phyloP scores from a whole-genome alignment of 2,329 filamentous ascomycete species.

The Talaromyces piceae region DNA sequence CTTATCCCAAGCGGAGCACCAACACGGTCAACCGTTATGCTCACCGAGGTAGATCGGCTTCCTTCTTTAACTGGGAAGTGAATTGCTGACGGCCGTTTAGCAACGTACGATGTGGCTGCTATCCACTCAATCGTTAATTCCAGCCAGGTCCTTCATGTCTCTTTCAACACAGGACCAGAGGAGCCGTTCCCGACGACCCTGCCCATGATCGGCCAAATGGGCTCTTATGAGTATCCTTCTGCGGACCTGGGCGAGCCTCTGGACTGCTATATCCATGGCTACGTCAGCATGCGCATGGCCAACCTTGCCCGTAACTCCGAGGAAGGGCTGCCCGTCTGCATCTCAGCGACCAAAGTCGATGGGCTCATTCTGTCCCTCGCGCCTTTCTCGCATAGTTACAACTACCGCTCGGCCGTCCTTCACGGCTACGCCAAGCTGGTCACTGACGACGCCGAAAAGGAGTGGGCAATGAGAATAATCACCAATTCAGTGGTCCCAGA shows the following conservation, averaged over 20 bases:
- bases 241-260: slow-evolving; percentile 56
- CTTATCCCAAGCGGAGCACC: slow-evolving; percentile 55
- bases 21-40: slow-evolving; percentile 63
- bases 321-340: slow-evolving; percentile 60
- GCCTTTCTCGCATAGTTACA: slow-evolving; percentile 74
- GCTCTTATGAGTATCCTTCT: slow-evolving; percentile 58
- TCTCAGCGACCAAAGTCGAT: slow-evolving; percentile 68
- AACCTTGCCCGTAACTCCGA: slow-evolving; percentile 47
- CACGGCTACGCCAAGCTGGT: slow-evolving; percentile 68
- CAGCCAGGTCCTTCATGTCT: slow-evolving; percentile 69
- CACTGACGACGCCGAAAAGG: slow-evolving; percentile 59
- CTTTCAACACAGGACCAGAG: slow-evolving; percentile 56
- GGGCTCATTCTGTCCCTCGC: slow-evolving; percentile 73
- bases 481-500: slow-evolving; percentile 64
- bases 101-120: slow-evolving; percentile 61
- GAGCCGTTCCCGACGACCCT: slow-evolving; percentile 69
- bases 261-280: slow-evolving; percentile 77
- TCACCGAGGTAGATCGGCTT: slow-evolving; percentile 46
- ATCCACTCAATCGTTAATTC: slow-evolving; percentile 72
- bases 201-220: slow-evolving; percentile 82
- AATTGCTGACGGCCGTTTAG: slow-evolving; percentile 33
- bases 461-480: slow-evolving; percentile 71
- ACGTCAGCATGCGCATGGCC: slow-evolving; percentile 71
- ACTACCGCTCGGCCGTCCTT: slow-evolving; percentile 73
- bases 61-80: neutral